phyloP scores from a whole-genome alignment of 345 rosid species.

The Draba incana region DNA sequence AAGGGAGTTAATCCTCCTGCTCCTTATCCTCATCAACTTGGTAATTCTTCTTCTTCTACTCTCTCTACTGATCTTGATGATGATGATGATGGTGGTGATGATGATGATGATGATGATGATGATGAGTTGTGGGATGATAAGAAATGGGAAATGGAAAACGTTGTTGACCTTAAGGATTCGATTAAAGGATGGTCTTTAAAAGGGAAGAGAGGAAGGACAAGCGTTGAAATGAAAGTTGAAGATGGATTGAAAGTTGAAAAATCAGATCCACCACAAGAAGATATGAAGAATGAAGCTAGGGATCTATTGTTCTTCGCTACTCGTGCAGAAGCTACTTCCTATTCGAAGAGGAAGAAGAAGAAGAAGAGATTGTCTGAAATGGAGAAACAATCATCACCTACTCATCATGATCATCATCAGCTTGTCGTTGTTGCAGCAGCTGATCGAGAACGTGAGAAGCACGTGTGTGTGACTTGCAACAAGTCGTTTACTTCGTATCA shows the following conservation, averaged over 20 bases:
- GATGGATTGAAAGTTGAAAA: too few species aligned
- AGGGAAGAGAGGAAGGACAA: constrained; percentile 48
- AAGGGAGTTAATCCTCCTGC: constrained; percentile 48
- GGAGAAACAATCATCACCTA: constrained; percentile 37
- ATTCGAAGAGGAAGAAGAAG: constrained; percentile 34
- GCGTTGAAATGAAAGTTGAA: constrained; percentile 10
- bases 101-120: constrained; percentile 19
- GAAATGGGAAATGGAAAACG: constrained; percentile 18
- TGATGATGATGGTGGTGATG: constrained; percentile 23
- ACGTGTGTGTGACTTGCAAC: constrained; percentile 50
- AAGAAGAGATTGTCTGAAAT: constrained; percentile 46
- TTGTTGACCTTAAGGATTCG: constrained; percentile 39
- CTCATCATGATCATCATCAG: constrained; percentile 9
- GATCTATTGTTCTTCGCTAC: constrained; percentile 45
- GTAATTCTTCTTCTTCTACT: constrained; percentile 41
- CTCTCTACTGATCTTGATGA: constrained; percentile 39
- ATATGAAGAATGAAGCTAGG: constrained; percentile 31
- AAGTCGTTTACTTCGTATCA: constrained; percentile 52
- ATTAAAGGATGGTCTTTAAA: constrained; percentile 44
- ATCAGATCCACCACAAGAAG: constrained; percentile 26
- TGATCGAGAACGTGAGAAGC: constrained; percentile 28
- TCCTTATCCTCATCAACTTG: constrained; percentile 15
- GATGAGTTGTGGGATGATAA: constrained; percentile 31
- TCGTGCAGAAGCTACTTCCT: constrained; percentile 27
- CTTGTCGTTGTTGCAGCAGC: constrained; percentile 23